Conservation (phyloP, 2,329 filamentous ascomycete genomes). For the Sporothrix variecibatus region DNA sequence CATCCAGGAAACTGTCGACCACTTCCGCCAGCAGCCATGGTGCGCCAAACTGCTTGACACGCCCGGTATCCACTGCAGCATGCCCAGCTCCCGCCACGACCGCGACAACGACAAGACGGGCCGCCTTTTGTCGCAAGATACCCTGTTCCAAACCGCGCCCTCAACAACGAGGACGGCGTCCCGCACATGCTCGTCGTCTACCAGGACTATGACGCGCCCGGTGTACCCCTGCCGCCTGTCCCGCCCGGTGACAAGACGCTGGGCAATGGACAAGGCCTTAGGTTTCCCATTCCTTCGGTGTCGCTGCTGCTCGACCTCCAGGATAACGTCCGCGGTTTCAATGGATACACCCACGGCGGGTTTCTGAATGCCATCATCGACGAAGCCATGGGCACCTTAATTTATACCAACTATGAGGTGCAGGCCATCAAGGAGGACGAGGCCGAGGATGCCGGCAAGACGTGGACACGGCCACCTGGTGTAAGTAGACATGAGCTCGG, state of each 20-base stretch:
- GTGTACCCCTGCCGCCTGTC: background rate
- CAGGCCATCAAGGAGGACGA: slow-evolving; percentile 20
- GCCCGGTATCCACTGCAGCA: slow-evolving; percentile 19
- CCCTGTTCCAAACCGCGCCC: slow-evolving; percentile 21
- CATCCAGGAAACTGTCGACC: slow-evolving; percentile 24
- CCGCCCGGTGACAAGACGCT: slow-evolving; percentile 1
- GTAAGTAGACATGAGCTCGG: slow-evolving; percentile 11
- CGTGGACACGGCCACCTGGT: slow-evolving; percentile 17
- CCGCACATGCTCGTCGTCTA: slow-evolving; percentile 34
- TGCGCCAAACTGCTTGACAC: slow-evolving; percentile 26
- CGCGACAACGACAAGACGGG: background rate
- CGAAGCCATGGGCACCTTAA: slow-evolving; percentile 36
- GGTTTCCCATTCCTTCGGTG: slow-evolving; percentile 28
- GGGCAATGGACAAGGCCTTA: background rate
- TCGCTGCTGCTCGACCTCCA: slow-evolving; percentile 34
- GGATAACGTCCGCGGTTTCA: slow-evolving; percentile 28
- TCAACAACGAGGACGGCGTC: slow-evolving; percentile 29
- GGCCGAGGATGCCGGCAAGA: background rate
- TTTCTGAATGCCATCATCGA: slow-evolving; percentile 34
- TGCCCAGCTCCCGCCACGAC: background rate
- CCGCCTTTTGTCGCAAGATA: slow-evolving; percentile 24
- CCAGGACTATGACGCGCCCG: slow-evolving; percentile 25
- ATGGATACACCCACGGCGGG: slow-evolving; percentile 37
- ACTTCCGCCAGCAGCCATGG: slow-evolving; percentile 27
- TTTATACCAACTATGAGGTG: slow-evolving; percentile 32